Conservation (phyloP, 108 stramenopile genomes). For the Cyclotella atomus region DNA sequence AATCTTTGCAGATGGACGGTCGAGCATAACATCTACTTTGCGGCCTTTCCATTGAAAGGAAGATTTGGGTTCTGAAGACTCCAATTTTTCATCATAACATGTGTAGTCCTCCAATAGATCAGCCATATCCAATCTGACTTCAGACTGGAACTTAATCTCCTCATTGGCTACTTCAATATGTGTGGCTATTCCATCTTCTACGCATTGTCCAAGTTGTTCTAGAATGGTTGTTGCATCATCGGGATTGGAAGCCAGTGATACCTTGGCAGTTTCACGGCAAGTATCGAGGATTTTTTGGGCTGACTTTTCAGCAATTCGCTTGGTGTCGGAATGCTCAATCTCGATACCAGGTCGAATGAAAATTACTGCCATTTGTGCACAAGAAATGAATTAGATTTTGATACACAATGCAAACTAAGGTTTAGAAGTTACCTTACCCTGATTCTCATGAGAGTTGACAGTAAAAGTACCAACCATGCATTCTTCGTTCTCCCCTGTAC, state of each 20-base stretch:
- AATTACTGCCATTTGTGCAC: constrained; percentile 27
- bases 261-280: constrained; percentile 54
- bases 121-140: constrained; percentile 60
- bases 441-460: constrained; percentile 67
- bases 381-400: neutral
- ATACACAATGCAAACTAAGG: neutral
- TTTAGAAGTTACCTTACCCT: constrained; percentile 48
- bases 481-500: constrained; percentile 49
- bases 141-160: constrained; percentile 67
- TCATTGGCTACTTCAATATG: constrained; percentile 63
- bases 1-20: constrained; percentile 73
- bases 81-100: constrained; percentile 64
- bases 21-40: constrained; percentile 64
- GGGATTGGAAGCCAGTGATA: neutral
- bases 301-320: constrained; percentile 51
- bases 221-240: constrained; percentile 14
- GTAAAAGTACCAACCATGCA: constrained; percentile 59
- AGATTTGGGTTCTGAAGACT: constrained; percentile 52
- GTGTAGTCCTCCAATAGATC: constrained; percentile 81
- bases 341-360: constrained; percentile 39
- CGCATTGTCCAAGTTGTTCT: constrained; percentile 49
- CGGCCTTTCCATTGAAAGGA: constrained; percentile 30
- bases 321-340: constrained; percentile 60
- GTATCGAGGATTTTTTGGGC: constrained; percentile 51
- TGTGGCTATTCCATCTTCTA: constrained; percentile 49